Conservation (phyloP, 768 basidiomycete genomes). For the Punctularia strigosozonata region DNA sequence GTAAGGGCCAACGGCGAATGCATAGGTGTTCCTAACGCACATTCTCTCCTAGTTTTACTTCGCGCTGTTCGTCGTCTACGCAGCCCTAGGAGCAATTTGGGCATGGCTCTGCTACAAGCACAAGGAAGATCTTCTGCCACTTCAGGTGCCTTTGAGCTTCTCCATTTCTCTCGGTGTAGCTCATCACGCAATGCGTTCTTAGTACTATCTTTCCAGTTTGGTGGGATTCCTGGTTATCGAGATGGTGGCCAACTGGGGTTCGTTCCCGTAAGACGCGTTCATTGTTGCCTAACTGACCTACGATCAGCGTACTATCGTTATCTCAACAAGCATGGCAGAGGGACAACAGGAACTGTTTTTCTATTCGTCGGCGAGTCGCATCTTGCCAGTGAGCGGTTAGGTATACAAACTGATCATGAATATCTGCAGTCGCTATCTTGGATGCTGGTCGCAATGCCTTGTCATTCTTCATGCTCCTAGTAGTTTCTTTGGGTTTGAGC, state of each 20-base stretch:
- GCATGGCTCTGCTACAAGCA: constrained; percentile 75
- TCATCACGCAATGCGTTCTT: constrained; percentile 3
- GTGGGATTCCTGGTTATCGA: constrained; percentile 83
- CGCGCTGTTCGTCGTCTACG: constrained; percentile 71
- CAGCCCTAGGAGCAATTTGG: constrained; percentile 60
- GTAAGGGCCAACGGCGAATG: constrained; percentile 31
- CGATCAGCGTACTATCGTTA: constrained; percentile 80
- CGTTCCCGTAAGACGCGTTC: constrained; percentile 11
- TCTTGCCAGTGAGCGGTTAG: constrained; percentile 1
- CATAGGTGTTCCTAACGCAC: neutral
- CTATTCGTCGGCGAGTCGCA: constrained; percentile 70
- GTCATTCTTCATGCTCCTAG: constrained; percentile 89
- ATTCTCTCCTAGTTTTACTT: constrained; percentile 73
- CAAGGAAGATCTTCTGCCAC: constrained; percentile 73
- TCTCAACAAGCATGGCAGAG: constrained; percentile 76
- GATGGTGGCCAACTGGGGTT: constrained; percentile 88
- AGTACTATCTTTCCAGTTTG: constrained; percentile 90
- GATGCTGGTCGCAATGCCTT: constrained; percentile 92
- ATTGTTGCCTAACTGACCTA: neutral
- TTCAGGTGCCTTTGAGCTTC: constrained; percentile 46
- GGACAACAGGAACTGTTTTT: constrained; percentile 72
- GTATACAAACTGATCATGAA: too few species aligned
- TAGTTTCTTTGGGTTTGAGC: constrained; percentile 86
- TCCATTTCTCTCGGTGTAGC: neutral
- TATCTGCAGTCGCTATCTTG: constrained; percentile 73